Conservation (phyloP, 2,329 filamentous ascomycete genomes). For the Talaromyces amestolkiae region DNA sequence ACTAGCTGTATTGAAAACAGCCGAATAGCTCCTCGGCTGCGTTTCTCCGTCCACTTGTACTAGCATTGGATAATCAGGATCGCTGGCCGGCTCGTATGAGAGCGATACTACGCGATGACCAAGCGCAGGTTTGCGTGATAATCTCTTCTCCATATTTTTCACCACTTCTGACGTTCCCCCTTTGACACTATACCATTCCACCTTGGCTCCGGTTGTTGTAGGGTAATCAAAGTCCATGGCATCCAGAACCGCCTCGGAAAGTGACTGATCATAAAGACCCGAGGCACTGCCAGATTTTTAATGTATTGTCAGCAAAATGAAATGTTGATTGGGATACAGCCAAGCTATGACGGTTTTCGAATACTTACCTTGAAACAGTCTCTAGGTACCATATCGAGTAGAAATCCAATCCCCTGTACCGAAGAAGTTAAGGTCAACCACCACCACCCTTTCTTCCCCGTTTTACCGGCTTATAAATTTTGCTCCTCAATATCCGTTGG, state of each 20-base stretch:
- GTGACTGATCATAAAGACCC: neutral
- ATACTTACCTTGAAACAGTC: neutral
- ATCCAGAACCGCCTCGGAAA: neutral
- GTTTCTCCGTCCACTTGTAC: neutral
- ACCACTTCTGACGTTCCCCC: neutral
- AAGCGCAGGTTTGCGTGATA: neutral
- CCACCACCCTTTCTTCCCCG: no score
- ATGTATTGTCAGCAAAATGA: neutral
- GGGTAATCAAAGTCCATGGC: neutral
- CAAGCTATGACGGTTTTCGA: no score
- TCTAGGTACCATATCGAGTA: neutral
- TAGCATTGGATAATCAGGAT: neutral
- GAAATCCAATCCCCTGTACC: neutral
- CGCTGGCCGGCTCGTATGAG: neutral
- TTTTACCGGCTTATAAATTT: no score
- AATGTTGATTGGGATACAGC: no score
- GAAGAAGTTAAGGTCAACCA: neutral
- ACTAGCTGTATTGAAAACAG: neutral
- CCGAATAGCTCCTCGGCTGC: neutral
- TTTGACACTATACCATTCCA: neutral
- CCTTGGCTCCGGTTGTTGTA: neutral
- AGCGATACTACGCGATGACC: neutral
- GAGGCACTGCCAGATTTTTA: neutral
- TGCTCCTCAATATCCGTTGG: neutral
- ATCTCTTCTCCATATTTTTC: neutral